Percentiles rank a stretch among this genome's conserved stretches.
phyloP scores from a whole-genome alignment of 148 eudicot species.

The Euryodendron excelsum region DNA sequence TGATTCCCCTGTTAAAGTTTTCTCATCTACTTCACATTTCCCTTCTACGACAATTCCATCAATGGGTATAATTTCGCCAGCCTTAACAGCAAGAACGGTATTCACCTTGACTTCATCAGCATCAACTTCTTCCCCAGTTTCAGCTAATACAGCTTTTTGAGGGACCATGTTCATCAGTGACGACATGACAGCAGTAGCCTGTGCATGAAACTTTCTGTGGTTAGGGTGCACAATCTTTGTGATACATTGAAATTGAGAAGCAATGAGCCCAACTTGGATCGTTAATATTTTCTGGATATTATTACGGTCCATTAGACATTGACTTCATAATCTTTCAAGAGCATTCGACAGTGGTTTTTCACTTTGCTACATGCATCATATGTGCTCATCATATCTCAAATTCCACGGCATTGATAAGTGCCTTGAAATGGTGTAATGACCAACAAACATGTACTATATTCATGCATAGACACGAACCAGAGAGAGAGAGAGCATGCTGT shows the following conservation, averaged over 20 bases:
- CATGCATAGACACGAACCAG: too few species aligned
- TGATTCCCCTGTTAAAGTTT: conserved; percentile 85
- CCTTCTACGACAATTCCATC: conserved; percentile 67
- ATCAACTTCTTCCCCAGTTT: conserved; percentile 50
- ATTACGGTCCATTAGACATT: too few species aligned
- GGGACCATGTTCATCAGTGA: conserved; percentile 60
- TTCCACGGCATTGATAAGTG: too few species aligned
- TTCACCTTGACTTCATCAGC: conserved; percentile 45
- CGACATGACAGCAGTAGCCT: conserved; percentile 66
- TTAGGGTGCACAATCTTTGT: neutral
- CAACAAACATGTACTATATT: too few species aligned
- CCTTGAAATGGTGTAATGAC: too few species aligned
- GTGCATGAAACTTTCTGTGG: neutral
- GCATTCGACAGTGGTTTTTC: too few species aligned
- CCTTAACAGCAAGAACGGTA: conserved; percentile 53
- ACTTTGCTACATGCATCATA: too few species aligned
- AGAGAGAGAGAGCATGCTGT: too few species aligned
- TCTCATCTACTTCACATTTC: conserved; percentile 84
- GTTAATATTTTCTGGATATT: too few species aligned
- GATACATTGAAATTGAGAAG: conserved; percentile 6
- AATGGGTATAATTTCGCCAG: conserved; percentile 61
- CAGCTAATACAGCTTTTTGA: conserved; percentile 53
- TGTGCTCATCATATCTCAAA: too few species aligned
- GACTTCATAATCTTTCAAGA: too few species aligned
- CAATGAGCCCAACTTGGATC: too few species aligned